phyloP scores from a whole-genome alignment of 805 yeast species.

The Suhomyces sp. region DNA sequence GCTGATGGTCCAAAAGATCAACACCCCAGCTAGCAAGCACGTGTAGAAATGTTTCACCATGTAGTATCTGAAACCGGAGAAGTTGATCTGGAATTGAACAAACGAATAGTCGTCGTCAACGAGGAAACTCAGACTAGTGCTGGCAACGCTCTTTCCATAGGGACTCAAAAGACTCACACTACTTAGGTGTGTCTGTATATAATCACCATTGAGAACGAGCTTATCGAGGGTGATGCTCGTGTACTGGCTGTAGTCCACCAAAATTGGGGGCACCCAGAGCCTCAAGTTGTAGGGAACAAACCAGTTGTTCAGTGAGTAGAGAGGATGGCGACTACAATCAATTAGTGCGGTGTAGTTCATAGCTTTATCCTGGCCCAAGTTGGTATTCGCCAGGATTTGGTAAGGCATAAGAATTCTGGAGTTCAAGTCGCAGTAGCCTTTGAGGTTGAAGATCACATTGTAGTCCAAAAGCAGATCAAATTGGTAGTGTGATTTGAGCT shows the following conservation, averaged over 20 bases:
- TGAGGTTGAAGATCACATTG: constrained; percentile 14
- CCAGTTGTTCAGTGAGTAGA: constrained; percentile 29
- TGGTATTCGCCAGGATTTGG: neutral
- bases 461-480: constrained; percentile 18
- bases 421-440: neutral
- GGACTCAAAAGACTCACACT: neutral
- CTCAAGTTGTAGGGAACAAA: constrained; percentile 35
- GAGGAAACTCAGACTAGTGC: neutral
- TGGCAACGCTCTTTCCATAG: neutral
- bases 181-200: neutral
- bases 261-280: constrained; percentile 35
- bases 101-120: constrained; percentile 8
- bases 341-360: neutral
- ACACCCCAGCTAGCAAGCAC: constrained; percentile 17
- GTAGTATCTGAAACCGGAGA: constrained; percentile 25
- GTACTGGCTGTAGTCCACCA: constrained; percentile 19
- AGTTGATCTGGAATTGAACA: constrained; percentile 16
- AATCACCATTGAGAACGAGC: constrained; percentile 4
- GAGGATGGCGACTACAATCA: constrained; percentile 3
- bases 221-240: constrained; percentile 10
- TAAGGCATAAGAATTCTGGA: neutral
- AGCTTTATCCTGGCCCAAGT: neutral
- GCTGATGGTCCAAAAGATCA: constrained; percentile 18
- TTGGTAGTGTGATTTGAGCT: neutral
- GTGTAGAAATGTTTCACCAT: constrained; percentile 19